Evolutionary conservation across 1,284 basidiomycete species (phyloP).

Genomic region (Heterobasidion annosum): DNA sequence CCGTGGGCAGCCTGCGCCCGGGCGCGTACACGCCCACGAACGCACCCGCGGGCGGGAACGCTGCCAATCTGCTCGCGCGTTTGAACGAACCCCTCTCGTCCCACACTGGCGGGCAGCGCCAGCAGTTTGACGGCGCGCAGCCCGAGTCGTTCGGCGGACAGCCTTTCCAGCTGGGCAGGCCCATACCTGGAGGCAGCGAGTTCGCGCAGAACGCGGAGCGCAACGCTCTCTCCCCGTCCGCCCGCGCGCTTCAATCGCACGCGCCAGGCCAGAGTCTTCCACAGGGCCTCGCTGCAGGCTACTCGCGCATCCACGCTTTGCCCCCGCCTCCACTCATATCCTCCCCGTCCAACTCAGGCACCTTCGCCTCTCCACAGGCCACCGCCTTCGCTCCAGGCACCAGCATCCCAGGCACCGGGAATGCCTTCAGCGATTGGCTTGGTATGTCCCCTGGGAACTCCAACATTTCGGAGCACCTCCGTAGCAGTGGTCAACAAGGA

Average conservation of each 20-base stretch:
- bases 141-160: constrained; percentile 13
- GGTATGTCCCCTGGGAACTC: constrained; percentile 18
- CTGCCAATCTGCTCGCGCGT: constrained; percentile 16
- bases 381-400: constrained; percentile 10
- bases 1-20: constrained; percentile 11
- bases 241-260: constrained; percentile 66
- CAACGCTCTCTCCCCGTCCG: constrained; percentile 47
- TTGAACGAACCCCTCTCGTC: constrained; percentile 19
- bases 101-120: constrained; percentile 16
- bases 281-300: constrained; percentile 79
- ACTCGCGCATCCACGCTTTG: constrained; percentile 74
- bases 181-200: constrained; percentile 17
- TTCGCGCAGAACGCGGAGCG: constrained; percentile 19
- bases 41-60: constrained; percentile 11
- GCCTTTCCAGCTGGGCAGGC: constrained; percentile 18
- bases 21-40: constrained; percentile 17
- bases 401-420: background rate
- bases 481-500: constrained; percentile 9
- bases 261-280: constrained; percentile 84
- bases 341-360: constrained; percentile 28
- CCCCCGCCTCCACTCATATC: constrained; percentile 38
- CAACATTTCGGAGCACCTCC: constrained; percentile 22
- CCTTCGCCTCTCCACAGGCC: constrained; percentile 20
- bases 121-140: constrained; percentile 20
- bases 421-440: constrained; percentile 21